Evolutionary conservation across 257 asterid species (phyloP), one percentile per base, ranked within the genome.

Genomic region (Solanum chmielewskii): DNA sequence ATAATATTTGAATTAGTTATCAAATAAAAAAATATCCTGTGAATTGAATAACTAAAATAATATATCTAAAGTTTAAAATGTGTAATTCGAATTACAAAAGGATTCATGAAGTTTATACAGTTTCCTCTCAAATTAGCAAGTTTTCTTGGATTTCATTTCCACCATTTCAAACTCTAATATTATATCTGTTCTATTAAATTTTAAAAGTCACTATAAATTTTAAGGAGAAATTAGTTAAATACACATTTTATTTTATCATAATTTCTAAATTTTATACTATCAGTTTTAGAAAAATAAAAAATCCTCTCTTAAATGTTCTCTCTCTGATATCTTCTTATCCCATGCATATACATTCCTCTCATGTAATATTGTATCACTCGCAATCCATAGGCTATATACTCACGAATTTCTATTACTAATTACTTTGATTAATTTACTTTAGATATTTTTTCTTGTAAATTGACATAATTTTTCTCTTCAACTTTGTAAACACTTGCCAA

Each of bases 251-350:
- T 18, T 56, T 56, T 56, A 18, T 1, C 1, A 7, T 56, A 18
- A 56, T 56, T 2, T 56, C 1, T 1, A 56, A 52, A 18, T 7
- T 56, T 18, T 0, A 37, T 37, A 35, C 11, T 52, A 56, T 0
- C 11, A 18, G 7, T 56, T 56, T 56, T 18, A 0, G 1, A 56
- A 56, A 52, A 52, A 2, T 18, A 2, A 52, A 52, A 52, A 56
- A 18, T 18, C 2, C 62, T 52, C n/a, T 33, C 5, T 33, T 33
- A 33, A 33, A 33, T 33, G 5, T 18, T 56, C 62, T 52, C 62
- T 6, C n/a, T 18, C 4, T 0, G 18, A 18, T 52, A 18, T 10
- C 18, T 6, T 23, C 1, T 4, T 18, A 52, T 10, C 3, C 62
- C 11, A 2, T 5, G 1, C 62, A 6, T 52, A 52, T 52, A 52